These are phyloP conservation scores for Xylaria sp. DNA, from an alignment of 2,329 filamentous ascomycete species.

Conservation along the genomic window DNA sequence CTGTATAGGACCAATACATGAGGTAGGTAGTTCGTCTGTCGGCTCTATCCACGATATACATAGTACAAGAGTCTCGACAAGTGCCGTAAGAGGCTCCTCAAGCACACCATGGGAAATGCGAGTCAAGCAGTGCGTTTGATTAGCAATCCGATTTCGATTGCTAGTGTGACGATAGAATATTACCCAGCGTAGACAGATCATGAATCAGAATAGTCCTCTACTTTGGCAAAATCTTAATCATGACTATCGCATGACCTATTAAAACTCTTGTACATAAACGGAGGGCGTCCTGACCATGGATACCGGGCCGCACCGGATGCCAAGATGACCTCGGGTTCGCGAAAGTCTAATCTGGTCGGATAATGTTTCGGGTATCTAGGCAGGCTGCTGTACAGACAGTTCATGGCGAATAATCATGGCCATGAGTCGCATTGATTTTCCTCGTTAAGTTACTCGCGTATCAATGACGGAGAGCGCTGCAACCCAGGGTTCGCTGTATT, in stretches of 20 bases:
- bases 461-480: background rate
- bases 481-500: background rate
- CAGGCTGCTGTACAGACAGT: background rate
- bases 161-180: background rate
- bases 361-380: background rate
- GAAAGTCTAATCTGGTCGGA: background rate
- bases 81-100: background rate
- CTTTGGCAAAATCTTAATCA: background rate
- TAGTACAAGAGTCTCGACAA: background rate
- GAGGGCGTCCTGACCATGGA: background rate
- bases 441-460: background rate
- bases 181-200: background rate
- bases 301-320: background rate
- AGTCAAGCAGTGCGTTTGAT: conserved; percentile 3
- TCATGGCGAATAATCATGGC: background rate
- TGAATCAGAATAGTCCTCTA: conserved; percentile 17
- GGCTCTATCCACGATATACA: background rate
- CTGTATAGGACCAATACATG: background rate
- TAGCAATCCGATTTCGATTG: background rate
- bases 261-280: background rate
- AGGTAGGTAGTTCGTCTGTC: background rate
- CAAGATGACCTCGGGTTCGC: background rate
- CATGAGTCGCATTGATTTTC: background rate
- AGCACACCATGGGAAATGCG: background rate
- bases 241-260: background rate